Evolutionary conservation across 1,284 basidiomycete species (phyloP), one percentile per base, ranked within the genome.

Genomic region (Ceratobasidium sp.): DNA sequence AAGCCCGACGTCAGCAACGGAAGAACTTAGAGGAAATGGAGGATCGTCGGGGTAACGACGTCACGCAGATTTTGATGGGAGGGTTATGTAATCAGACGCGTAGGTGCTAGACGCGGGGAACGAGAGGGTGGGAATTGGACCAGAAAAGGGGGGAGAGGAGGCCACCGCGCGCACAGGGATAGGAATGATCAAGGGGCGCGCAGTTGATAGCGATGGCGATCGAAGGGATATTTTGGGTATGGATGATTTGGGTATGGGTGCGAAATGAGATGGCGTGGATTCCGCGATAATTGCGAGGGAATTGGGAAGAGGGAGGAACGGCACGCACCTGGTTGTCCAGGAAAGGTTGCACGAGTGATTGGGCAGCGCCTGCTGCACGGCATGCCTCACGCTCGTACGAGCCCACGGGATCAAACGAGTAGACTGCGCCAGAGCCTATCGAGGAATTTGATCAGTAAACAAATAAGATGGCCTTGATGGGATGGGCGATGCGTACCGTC

Each of bases 331-430:
- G 96, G 83, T 97, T 98, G 84, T 98, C 96, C 80, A 98, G 86
- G 89, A 98, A 97, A 3, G 96, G 96, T 81, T 98, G 96, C 17
- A 98, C 90, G 48, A 98, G 88, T 60, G 91, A 89, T 81, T 95
- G 93, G 29, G 96, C 96, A 11, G 96, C 93, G 75, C 96, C 96
- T 60, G 96, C 95, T 47, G 95, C 95, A 78, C 96, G 91, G 85
- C 96, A 98, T 53, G 93, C 90, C 84, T 97, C 95, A 76, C 96
- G 93, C 83, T 98, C 96, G 83, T 98, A 98, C 67, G 93, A 95
- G 54, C 96, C 96, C 44, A 98, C 95, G 45, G 96, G 96, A 84
- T 98, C 96, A 83, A 97, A 98, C 29, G 95, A 97, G 86, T 98
- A 98, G 22, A 98, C 96, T 2, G 96, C 95, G 47, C 96, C 96